Evolutionary conservation across 2,329 filamentous ascomycete genomes (phyloP), one percentile per base, ranked within the genome.

Genomic region (Diaporthe sp.): DNA sequence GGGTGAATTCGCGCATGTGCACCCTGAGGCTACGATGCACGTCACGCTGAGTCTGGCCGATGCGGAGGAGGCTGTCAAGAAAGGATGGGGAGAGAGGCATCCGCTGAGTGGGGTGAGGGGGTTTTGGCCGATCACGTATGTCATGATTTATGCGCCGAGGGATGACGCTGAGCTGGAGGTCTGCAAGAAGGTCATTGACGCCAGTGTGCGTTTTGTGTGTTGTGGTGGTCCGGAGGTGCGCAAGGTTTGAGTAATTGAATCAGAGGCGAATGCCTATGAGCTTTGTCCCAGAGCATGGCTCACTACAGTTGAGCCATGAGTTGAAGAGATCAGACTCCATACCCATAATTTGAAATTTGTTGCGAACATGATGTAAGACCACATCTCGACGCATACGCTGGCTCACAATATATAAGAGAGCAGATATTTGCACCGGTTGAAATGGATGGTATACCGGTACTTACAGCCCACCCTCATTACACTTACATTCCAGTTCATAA

Each of bases 31-130:
- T 12, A 85, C 84, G 76, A 76, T 83, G 47, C 86, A 87, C 76
- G 71, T 85, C 17, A 80, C 81, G 12, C 78, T 87, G 44, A 84
- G 83, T 65, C 80, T 85, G 20, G 78, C 77, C 1, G 86, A 87
- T 71, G 85, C 84, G 2, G 81, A 81, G 61, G 77, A 79, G 55
- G 81, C 81, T 6, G 82, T 86, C 44, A 79, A 74, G 17, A 80
- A 78, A 55, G 84, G 85, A 0, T 87, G 86, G 85, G 85, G 81
- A 13, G 82, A 86, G 79, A 79, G 85, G 6, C 85, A 87, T 60
- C 78, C 76, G 51, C 79, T 87, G 65, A 80, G 81, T 28, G 84
- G 84, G 3, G 80, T 79, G 3, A 67, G 71, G 3, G 77, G 75
- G 1, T 65, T 77, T 1, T 13, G 84, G 71, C 84, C 85, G 0